Percentiles rank a stretch among this genome's conserved stretches.
These are phyloP conservation scores for Metarhizium guizhouense DNA, from an alignment of 2,329 filamentous ascomycete genomes.

Conservation along the genomic window DNA sequence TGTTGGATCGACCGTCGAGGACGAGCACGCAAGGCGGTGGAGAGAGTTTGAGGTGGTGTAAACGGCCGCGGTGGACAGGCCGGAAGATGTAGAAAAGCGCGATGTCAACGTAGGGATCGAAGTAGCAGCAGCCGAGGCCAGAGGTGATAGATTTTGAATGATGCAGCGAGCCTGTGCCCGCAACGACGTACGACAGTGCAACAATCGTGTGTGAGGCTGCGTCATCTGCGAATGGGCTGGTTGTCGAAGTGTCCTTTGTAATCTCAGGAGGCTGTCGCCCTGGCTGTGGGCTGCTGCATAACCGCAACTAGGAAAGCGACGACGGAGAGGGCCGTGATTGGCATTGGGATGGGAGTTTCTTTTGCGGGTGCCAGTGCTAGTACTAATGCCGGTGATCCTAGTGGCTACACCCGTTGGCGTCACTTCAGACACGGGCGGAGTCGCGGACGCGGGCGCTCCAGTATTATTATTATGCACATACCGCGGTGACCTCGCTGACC, in stretches of 20 bases:
- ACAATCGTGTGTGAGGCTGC: background rate
- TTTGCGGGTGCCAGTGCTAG: constrained; percentile 11
- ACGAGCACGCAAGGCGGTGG: background rate
- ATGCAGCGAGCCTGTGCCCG: background rate
- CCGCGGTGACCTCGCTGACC: background rate
- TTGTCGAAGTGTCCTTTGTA: constrained; percentile 9
- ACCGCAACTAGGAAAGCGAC: background rate
- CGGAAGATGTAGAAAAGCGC: constrained; percentile 4
- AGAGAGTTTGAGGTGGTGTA: background rate
- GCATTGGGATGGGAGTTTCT: constrained; percentile 7
- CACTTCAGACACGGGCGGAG: background rate
- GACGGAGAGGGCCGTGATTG: background rate
- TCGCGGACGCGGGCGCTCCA: background rate
- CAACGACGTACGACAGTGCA: constrained; percentile 1
- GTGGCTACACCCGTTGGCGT: constrained; percentile 3
- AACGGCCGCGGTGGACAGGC: background rate
- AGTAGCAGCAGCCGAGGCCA: background rate
- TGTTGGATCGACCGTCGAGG: constrained; percentile 6
- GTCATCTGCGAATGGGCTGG: background rate
- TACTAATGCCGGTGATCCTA: background rate
- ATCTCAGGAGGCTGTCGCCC: background rate
- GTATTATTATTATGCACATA: background rate
- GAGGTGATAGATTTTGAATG: background rate
- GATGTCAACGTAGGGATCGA: background rate
- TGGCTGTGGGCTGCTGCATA: no score